Conservation (phyloP, 768 basidiomycete species). For the Trametes cinnabarina region DNA sequence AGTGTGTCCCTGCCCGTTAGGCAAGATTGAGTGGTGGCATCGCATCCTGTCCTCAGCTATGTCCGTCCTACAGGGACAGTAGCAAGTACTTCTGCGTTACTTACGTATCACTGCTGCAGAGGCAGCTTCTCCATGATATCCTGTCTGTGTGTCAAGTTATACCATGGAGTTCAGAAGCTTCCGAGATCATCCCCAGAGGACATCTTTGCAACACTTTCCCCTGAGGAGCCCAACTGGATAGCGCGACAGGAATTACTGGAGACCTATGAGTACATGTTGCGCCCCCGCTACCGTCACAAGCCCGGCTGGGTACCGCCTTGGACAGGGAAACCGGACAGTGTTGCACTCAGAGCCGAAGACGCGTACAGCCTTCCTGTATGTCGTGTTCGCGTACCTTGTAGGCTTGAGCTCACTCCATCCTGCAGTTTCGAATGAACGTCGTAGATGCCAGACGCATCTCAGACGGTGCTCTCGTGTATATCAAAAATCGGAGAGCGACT, state of each 20-base stretch:
- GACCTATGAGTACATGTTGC: slow-evolving; percentile 21
- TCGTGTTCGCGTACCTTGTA: background rate
- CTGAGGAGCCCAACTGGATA: background rate
- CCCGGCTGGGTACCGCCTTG: slow-evolving; percentile 16
- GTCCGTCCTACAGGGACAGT: too few relatives aligned
- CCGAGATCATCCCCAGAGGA: background rate
- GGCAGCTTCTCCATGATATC: too few relatives aligned
- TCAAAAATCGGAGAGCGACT: slow-evolving; percentile 11
- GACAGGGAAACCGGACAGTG: background rate
- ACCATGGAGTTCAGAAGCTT: too few relatives aligned
- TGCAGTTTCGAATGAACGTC: background rate
- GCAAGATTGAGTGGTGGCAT: too few relatives aligned
- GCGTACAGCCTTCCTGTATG: background rate
- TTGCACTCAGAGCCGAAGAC: background rate
- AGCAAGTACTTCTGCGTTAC: too few relatives aligned
- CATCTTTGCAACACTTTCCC: background rate
- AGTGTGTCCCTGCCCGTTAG: too few relatives aligned
- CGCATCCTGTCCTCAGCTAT: too few relatives aligned
- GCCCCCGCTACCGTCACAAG: slow-evolving; percentile 15
- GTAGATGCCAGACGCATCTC: slow-evolving; percentile 22
- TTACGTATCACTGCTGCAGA: too few relatives aligned
- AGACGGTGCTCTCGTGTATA: slow-evolving; percentile 18
- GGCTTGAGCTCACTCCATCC: too few relatives aligned
- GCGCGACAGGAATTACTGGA: slow-evolving; percentile 2
- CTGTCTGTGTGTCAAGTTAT: too few relatives aligned